Evolutionary conservation across 805 yeast genomes (phyloP), one percentile per base, ranked within the genome.

Genomic region (Starmerella geochares): DNA sequence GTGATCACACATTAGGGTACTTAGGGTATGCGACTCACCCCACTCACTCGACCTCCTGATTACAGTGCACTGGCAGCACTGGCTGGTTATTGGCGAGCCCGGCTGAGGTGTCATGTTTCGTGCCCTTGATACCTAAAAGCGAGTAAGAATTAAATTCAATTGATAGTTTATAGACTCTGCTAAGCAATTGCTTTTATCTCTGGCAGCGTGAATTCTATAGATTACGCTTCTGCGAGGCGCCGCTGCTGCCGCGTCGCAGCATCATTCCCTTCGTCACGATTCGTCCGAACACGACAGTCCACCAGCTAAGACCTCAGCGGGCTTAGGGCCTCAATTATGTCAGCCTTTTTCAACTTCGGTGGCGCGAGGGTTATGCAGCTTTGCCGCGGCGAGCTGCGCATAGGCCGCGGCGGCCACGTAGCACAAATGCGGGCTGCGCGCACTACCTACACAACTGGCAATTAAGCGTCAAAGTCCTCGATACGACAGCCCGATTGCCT

Each of bases 1-100:
- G 31, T 38, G 42, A 38, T 38, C 42, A 38, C 35, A 31, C 35
- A 31, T 31, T 31, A 14, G 17, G 17, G 31, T 7, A 4, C 11
- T 24, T 38, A 38, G 42, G 42, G 42, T 38, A 38, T 38, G 42
- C 42, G 31, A 38, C 42, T 38, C 42, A 38, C 42, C 42, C 42
- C 42, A 38, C 42, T 38, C 42, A 38, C 42, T 38, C 42, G 31
- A 14, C 7, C 42, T 9, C 31, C 42, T 38, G 42, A 38, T 38
- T 23, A 38, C 42, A 25, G 42, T 38, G 31, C 31, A 38, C 35
- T 14, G 17, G 35, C 35, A 27, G 29, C 29, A 31, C 13, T 27
- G 21, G 1, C 29, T 24, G 7, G 31, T n/a, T 13, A 23, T 23
- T 38, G 42, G 31, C n/a, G 10, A 19, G 16, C 5, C 5, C 37